Evolutionary conservation across 2,329 filamentous ascomycete species (phyloP).

Genomic region (Talaromyces islandicus): DNA sequence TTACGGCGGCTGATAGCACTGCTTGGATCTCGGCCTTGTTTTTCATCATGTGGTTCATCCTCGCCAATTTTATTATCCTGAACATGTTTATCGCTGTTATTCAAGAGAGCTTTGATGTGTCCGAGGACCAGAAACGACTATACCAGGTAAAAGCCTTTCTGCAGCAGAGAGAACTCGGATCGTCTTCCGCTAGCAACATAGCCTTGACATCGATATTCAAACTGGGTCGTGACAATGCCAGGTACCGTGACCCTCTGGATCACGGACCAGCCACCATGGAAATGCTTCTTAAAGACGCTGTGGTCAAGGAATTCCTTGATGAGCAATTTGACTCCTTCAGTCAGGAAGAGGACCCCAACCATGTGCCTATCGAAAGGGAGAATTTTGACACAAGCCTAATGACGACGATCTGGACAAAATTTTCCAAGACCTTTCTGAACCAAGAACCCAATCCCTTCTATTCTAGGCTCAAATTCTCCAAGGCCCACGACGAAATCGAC

Average conservation of each 20-base stretch:
- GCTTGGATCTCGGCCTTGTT: conserved; percentile 91
- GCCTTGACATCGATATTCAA: conserved; percentile 55
- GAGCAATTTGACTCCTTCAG: conserved; percentile 44
- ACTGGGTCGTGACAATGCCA: conserved; percentile 56
- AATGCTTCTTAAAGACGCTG: conserved; percentile 93
- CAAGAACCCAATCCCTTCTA: conserved; percentile 94
- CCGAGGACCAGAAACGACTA: conserved; percentile 93
- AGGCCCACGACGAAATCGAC: conserved; percentile 71
- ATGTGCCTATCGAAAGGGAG: background rate
- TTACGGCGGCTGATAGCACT: conserved; percentile 60
- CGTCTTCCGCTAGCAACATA: conserved; percentile 62
- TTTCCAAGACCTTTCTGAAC: conserved; percentile 53
- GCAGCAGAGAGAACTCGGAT: conserved; percentile 79
- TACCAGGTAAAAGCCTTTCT: conserved; percentile 95
- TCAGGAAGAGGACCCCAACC: background rate
- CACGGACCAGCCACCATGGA: conserved; percentile 89
- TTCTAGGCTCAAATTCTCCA: conserved; percentile 66
- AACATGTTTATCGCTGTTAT: conserved; percentile 99
- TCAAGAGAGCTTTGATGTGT: conserved; percentile 98
- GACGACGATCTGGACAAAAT: conserved; percentile 53
- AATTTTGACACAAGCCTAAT: conserved; percentile 52
- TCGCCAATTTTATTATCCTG: conserved; percentile 89
- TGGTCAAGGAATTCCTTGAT: conserved; percentile 90
- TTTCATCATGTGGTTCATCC: conserved; percentile 89
- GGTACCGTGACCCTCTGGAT: conserved; percentile 73